Evolutionary conservation across 2,329 filamentous ascomycete genomes (phyloP), one percentile per base, ranked within the genome.

Genomic region (Curvularia lunata): DNA sequence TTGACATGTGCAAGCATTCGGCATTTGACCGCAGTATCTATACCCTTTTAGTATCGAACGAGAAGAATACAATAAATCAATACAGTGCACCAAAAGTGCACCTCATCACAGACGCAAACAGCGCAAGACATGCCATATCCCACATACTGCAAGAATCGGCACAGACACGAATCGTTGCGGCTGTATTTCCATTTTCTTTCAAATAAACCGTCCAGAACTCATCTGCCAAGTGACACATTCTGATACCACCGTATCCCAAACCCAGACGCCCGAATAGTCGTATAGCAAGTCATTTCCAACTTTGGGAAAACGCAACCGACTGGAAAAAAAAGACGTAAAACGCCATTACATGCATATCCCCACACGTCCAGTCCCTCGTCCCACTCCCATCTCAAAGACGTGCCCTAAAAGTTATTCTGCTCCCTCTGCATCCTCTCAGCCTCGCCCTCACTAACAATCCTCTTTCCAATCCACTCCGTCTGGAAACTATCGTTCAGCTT

Each of bases 401-500:
- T 12, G 9, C 32, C 4, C 32, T 64, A 74, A 48, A 63, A 74
- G 47, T 66, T 65, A 21, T 72, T 70, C 53, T 68, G 67, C 51
- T 76, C 74, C 7, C 74, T 55, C 50, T 69, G 68, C 32, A 62
- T 52, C 10, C 72, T 63, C 62, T 76, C 74, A 8, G 67, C 66
- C 61, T 75, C 73, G 25, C 74, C 74, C 59, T 75, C 73, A 27
- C 60, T 66, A 21, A 76, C 70, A 56, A 75, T 75, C 51, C 69
- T 63, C 69, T 76, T 75, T 55, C 72, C 72, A 21, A 76, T 66
- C 73, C 72, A 77, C 78, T 98, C 94, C 72, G 94, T 92, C 19
- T 91, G 96, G 76, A 98, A 97, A 74, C 96, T 91, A 64, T 91
- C 87, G 62, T 90, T 90, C 58, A 99, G 82, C 64, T 88, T 88